Base-by-base conservation (phyloP, 2,329 filamentous ascomycete species). In the Penicillium sp. region DNA sequence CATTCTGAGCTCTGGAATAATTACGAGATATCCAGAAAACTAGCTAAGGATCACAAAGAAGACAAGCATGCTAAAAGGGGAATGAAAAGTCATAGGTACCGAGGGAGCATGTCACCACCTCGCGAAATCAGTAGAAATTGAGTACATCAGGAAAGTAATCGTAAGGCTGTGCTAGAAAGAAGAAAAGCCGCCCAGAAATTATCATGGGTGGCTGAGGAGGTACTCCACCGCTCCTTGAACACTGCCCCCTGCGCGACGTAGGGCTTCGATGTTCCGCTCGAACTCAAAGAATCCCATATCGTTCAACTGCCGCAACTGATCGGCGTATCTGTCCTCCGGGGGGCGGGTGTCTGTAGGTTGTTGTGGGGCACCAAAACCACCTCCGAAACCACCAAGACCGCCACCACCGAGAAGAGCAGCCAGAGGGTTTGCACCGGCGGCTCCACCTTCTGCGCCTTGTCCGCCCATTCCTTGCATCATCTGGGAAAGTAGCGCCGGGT, bases 241-340 rank as follows among this genome's bases (percentile, higher is more conserved):
- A 72, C 90, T 97, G 11, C 94, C 94, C 9, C 94, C 94, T 59
- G 90, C 91, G 68, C 93, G 84, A 74, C 93, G 84, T 69, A 99
- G 78, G 5, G 94, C 94, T 55, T 89, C 87, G 33, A 99, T 86
- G 67, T 99, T 99, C 65, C 90, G 81, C 51, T 99, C 93, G 70
- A 97, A 99, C 71, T 99, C 92, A 72, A 87, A 96, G 77, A 99
- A 99, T 3, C 94, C 94, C 94, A 99, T 99, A 64, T 97, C 94
- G 73, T 99, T 99, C 61, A 99, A 79, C 77, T 97, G 92, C 59
- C 91, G 83, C 49, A 99, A 80, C 76, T 99, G 93, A 33, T 90
- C 87, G 3, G 90, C 92, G 68, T 96, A 99, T 58, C 91, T 82
- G 76, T 97, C 94, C 79, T 99, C 94, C 0, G 94, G 93, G 5